Percentiles rank a stretch among this genome's conserved stretches.
Evolutionary conservation across 1,284 basidiomycete species (phyloP).

Genomic region (Hemileia vastatrix): DNA sequence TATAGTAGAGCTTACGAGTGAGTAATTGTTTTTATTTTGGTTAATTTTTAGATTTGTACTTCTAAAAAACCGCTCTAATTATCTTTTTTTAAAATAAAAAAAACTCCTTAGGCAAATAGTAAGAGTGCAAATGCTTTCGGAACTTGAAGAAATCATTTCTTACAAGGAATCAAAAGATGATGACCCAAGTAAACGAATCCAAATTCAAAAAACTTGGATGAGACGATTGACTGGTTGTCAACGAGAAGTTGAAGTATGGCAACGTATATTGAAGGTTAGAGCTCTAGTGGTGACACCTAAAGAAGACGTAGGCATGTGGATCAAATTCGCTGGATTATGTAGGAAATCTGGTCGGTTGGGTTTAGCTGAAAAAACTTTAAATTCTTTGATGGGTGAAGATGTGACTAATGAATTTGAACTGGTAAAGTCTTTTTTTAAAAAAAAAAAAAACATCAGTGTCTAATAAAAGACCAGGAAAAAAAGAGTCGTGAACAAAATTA

Average conservation of each 20-base stretch:
- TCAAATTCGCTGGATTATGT: conserved; percentile 79
- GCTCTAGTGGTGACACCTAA: conserved; percentile 86
- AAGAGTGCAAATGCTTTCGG: conserved; percentile 95
- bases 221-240: conserved; percentile 84
- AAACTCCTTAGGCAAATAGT: conserved; percentile 66
- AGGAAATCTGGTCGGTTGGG: conserved; percentile 75
- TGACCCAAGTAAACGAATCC: conserved; percentile 75
- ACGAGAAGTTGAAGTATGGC: conserved; percentile 98
- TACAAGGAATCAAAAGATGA: conserved; percentile 83
- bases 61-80: neutral
- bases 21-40: conserved; percentile 34
- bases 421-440: conserved; percentile 10
- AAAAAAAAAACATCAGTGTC: neutral
- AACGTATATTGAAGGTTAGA: conserved; percentile 89
- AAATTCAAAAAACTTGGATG: conserved; percentile 62
- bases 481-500: neutral
- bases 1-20: conserved; percentile 94
- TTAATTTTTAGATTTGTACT: too few relatives aligned
- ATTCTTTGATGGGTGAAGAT: conserved; percentile 66
- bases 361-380: conserved; percentile 93
- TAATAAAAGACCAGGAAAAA: neutral
- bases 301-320: conserved; percentile 96
- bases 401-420: conserved; percentile 27
- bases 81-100: neutral
- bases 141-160: conserved; percentile 92